A percentile compares a stretch with the other conserved stretches of the same genome.
Conservation (phyloP, 768 basidiomycete genomes). For the Stropharia rugosoannulata region DNA sequence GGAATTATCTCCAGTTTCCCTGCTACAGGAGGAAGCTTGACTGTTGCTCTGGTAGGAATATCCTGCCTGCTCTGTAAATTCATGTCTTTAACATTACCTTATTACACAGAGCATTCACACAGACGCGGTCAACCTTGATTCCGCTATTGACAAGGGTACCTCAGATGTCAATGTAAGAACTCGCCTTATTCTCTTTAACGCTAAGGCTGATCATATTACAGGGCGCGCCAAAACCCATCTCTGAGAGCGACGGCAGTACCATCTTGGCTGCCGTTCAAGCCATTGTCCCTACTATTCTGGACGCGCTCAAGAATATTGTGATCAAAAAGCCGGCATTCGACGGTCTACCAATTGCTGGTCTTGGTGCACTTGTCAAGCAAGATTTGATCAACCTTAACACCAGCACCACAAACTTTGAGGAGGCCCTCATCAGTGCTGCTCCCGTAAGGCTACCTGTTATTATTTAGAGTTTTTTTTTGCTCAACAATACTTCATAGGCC, state of each 20-base stretch:
- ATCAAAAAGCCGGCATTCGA: slow-evolving; percentile 25
- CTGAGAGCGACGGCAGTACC: slow-evolving; percentile 21
- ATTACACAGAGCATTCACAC: slow-evolving; percentile 23
- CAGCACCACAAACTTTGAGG: slow-evolving; percentile 24
- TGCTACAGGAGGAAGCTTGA: slow-evolving; percentile 18
- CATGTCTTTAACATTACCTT: neutral
- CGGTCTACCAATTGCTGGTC: slow-evolving; percentile 18
- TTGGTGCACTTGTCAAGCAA: slow-evolving; percentile 21
- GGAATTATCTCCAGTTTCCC: slow-evolving; percentile 30
- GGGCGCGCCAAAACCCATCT: slow-evolving; percentile 17
- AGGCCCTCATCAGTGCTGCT: slow-evolving; percentile 20
- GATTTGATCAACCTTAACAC: slow-evolving; percentile 24
- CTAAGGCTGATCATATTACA: neutral
- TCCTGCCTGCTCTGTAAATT: neutral
- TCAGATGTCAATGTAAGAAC: slow-evolving; percentile 24
- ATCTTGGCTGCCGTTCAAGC: slow-evolving; percentile 19
- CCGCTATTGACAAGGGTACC: slow-evolving; percentile 23
- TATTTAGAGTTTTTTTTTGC: neutral
- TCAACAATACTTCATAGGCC: slow-evolving; percentile 8
- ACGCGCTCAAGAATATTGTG: slow-evolving; percentile 19
- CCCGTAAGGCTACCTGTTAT: slow-evolving; percentile 20
- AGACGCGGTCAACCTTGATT: slow-evolving; percentile 17
- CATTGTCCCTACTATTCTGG: slow-evolving; percentile 14
- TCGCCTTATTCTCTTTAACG: neutral
- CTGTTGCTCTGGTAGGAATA: slow-evolving; percentile 24